Percentiles rank a stretch among this genome's conserved stretches.
These are phyloP conservation scores for Colletotrichum scovillei DNA, from an alignment of 2,329 filamentous ascomycete genomes.

Conservation along the genomic window DNA sequence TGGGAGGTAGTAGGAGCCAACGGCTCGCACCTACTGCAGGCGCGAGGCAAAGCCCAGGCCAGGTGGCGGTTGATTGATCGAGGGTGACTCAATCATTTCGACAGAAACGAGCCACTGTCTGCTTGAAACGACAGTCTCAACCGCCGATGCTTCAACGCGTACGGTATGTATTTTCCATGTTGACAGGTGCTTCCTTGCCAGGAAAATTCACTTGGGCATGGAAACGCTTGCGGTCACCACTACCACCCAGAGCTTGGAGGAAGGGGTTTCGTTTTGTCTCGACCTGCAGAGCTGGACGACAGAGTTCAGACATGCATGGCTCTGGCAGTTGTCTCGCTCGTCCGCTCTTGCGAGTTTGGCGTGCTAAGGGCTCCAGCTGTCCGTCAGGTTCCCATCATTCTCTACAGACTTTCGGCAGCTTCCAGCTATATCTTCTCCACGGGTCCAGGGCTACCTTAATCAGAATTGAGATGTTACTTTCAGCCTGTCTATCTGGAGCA, in stretches of 20 bases:
- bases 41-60: constrained; percentile 12
- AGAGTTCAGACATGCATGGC: not conserved
- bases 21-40: constrained; percentile 10
- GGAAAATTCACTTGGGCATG: not conserved
- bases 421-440: constrained; percentile 15
- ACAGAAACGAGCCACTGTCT: constrained; percentile 23
- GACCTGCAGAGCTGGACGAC: not conserved
- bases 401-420: constrained; percentile 31
- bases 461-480: not conserved
- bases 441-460: not conserved
- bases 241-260: not conserved
- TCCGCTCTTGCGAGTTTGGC: not conserved
- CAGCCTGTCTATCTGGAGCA: constrained; percentile 19
- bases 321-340: not conserved
- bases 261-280: not conserved
- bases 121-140: constrained; percentile 32
- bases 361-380: not conserved
- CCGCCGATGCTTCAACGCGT: constrained; percentile 15
- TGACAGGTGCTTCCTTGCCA: not conserved
- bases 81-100: constrained; percentile 15
- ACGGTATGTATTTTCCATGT: not conserved
- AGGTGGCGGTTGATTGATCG: constrained; percentile 4
- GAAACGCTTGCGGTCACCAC: too few relatives aligned
- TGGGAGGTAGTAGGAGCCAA: constrained; percentile 14
- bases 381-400: not conserved